A percentile compares a stretch with the other conserved stretches of the same genome.
These are phyloP conservation scores for Russula sp. DNA, from an alignment of 768 basidiomycete genomes.

Conservation along the genomic window DNA sequence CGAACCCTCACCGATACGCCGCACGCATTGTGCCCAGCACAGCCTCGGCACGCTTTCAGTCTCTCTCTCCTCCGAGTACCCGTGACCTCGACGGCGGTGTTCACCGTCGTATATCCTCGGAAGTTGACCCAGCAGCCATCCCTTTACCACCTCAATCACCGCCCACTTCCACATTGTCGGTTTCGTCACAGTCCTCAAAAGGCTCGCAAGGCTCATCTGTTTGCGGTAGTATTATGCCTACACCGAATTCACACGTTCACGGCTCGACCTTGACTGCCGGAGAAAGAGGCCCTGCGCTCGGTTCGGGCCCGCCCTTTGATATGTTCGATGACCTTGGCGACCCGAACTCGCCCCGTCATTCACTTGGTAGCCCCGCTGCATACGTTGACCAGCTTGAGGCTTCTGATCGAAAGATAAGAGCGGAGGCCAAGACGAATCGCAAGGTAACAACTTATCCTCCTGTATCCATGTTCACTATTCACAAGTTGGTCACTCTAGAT, in stretches of 20 bases:
- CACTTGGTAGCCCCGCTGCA: neutral
- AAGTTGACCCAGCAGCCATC: constrained; percentile 48
- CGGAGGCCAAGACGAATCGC: constrained; percentile 76
- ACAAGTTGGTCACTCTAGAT: constrained; percentile 45
- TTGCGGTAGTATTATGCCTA: constrained; percentile 34
- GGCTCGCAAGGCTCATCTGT: constrained; percentile 33
- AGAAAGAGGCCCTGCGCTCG: neutral
- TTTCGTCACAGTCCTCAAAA: constrained; percentile 58
- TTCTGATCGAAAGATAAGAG: constrained; percentile 49
- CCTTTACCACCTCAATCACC: constrained; percentile 68
- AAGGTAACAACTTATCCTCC: constrained; percentile 46
- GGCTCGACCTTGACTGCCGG: constrained; percentile 1
- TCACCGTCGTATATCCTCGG: constrained; percentile 28
- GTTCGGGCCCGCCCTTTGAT: neutral
- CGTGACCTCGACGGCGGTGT: constrained; percentile 29
- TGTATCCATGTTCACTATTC: neutral
- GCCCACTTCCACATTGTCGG: constrained; percentile 60
- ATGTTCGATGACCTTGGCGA: constrained; percentile 3
- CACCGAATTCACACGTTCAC: constrained; percentile 38
- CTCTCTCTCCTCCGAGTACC: constrained; percentile 22
- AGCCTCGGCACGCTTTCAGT: constrained; percentile 18
- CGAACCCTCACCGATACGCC: constrained; percentile 46
- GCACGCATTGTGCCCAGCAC: constrained; percentile 7
- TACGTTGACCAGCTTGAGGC: constrained; percentile 20
- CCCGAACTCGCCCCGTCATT: constrained; percentile 4